Base-by-base conservation (phyloP, 2,329 filamentous ascomycete genomes). In the Botrytis cinerea region DNA sequence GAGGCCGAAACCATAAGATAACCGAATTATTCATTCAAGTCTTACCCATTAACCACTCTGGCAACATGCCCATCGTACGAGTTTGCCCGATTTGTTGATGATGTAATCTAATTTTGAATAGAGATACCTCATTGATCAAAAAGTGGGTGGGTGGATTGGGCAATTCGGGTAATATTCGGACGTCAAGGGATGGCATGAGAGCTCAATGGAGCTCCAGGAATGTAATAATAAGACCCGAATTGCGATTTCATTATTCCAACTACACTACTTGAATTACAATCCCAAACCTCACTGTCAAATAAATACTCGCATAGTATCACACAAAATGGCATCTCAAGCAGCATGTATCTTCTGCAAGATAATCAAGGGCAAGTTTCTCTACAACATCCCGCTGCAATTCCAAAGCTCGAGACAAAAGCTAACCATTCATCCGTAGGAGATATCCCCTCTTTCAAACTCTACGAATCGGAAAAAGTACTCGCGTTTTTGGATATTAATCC, bases 321-420 rank as follows among this genome's bases (percentile, higher is more conserved):
- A 46, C 25, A 57, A 40, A 28, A 68, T 68, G 66, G 48, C 66
- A 8, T 68, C 66, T 22, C 66, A 68, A 68, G 87, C 91, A 71
- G 86, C 91, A 76, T 99, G 96, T 83, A 94, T 98, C 81, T 99
- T 99, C 86, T 99, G 96, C 88, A 97, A 94, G 84, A 98, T 99
- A 82, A 92, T 99, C 86, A 97, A 97, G 88, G 95, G 95, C 87
- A 81, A 75, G 80, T 70, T 28, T 57, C 40, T 71, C 60, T 28
- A 54, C 68, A 64, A 78, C 73, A 77, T 74, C 77, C 59, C 57
- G 8, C 16, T n/a, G 54, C 63, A 66, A 18, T 14, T 38, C 62
- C n/a, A 16, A 62, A n/a, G 35, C 40, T 43, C n/a, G 22, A 57
- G 22, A 40, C 54, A 32, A 60, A 28, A 72, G 38, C 72, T 74